phyloP scores from a whole-genome alignment of 768 basidiomycete species.

The Serendipita sp. region DNA sequence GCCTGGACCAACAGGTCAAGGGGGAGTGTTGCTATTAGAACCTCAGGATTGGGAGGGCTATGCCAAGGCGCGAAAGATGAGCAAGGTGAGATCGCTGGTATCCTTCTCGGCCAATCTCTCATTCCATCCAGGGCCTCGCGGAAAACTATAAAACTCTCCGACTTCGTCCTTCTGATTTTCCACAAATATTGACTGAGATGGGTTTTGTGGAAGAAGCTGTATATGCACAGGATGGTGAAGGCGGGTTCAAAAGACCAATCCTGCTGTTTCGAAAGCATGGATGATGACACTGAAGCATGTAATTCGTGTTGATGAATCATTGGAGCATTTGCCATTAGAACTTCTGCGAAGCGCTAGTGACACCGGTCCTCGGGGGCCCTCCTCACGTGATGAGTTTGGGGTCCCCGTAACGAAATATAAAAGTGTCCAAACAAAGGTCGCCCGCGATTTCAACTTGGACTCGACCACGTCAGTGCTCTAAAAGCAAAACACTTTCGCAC shows the following conservation, averaged over 20 bases:
- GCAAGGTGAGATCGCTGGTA: constrained; percentile 16
- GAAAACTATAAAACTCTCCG: constrained; percentile 41
- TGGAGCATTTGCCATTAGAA: too few relatives aligned
- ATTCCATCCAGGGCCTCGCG: constrained; percentile 30
- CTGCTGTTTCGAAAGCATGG: background rate
- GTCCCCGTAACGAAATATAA: too few relatives aligned
- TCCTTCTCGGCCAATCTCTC: background rate
- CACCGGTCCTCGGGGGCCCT: too few relatives aligned
- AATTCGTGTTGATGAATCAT: too few relatives aligned
- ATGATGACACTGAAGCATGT: background rate
- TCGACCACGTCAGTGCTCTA: background rate
- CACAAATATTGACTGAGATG: constrained; percentile 33
- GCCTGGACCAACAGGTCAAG: constrained; percentile 21
- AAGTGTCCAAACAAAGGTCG: too few relatives aligned
- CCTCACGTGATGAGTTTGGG: too few relatives aligned
- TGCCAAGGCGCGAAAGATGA: constrained; percentile 55
- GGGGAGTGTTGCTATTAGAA: constrained; percentile 59
- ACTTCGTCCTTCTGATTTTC: constrained; percentile 52
- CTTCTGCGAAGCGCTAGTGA: too few relatives aligned
- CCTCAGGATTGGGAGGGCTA: constrained; percentile 81
- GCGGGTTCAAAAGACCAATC: background rate
- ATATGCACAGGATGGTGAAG: background rate
- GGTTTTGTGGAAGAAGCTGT: constrained; percentile 35
- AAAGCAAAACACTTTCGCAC: background rate
- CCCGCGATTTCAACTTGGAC: background rate